Percentiles rank a stretch among this genome's conserved stretches.
Evolutionary conservation across 106 monocot genomes (phyloP).

Genomic region (Allium sativum): DNA sequence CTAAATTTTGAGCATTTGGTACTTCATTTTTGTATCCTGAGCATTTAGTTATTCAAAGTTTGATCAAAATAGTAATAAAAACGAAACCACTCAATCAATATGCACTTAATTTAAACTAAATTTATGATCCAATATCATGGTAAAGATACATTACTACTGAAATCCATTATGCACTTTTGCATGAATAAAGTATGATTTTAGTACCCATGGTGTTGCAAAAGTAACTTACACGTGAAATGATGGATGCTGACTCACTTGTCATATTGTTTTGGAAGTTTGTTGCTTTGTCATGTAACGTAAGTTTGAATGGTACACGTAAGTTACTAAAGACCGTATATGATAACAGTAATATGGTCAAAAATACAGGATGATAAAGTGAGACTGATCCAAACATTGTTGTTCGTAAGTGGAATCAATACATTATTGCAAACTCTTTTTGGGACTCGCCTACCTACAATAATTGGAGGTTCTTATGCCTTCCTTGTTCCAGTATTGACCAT

Average conservation of each 20-base stretch:
- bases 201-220: neutral
- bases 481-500: slow-evolving; percentile 83
- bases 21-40: too few species aligned
- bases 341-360: neutral
- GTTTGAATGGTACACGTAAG: too few species aligned
- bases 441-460: slow-evolving; percentile 77
- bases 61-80: neutral
- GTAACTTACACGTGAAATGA: neutral
- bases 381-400: slow-evolving; percentile 83
- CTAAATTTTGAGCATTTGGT: too few species aligned
- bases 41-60: too few species aligned
- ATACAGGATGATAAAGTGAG: slow-evolving; percentile 81
- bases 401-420: slow-evolving; percentile 84
- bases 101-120: neutral
- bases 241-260: slow-evolving; percentile 3
- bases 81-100: too few species aligned
- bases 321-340: neutral
- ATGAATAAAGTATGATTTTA: neutral
- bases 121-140: neutral
- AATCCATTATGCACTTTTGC: neutral
- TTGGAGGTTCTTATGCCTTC: slow-evolving; percentile 79
- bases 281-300: too few species aligned
- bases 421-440: slow-evolving; percentile 90
- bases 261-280: neutral
- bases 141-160: neutral